A percentile compares a stretch with the other conserved stretches of the same genome.
phyloP scores from a whole-genome alignment of 169 alveolate species.

The Plasmodium falciparum region DNA sequence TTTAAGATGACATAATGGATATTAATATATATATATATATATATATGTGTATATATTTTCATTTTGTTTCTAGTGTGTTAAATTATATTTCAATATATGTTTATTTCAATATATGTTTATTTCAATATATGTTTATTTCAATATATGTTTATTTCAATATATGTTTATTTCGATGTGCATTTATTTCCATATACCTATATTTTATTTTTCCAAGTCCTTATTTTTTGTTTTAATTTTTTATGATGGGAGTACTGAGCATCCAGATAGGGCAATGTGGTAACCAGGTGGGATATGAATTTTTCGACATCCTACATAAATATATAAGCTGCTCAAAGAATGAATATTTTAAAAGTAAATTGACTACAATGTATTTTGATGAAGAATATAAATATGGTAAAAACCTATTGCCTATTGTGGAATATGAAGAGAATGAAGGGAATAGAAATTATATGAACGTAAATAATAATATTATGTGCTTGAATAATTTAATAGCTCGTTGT shows the following conservation, averaged over 20 bases:
- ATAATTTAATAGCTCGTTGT: slow-evolving; percentile 56
- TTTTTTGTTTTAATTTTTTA: background rate
- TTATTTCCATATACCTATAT: background rate
- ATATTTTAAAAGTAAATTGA: slow-evolving; percentile 24
- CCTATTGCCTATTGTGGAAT: slow-evolving; percentile 58
- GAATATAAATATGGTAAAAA: slow-evolving; percentile 39
- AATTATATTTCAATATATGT: too few species aligned
- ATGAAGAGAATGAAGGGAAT: slow-evolving; percentile 18
- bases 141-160: background rate
- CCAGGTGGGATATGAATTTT: slow-evolving; percentile 45
- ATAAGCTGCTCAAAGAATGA: slow-evolving; percentile 32
- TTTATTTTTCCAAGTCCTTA: background rate
- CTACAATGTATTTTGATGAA: slow-evolving; percentile 65
- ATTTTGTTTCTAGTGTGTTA: too few species aligned
- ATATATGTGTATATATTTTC: too few species aligned
- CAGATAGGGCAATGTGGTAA: slow-evolving; percentile 76
- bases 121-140: background rate
- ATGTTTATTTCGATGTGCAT: background rate
- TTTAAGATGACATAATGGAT: too few species aligned
- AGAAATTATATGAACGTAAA: background rate
- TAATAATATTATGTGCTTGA: slow-evolving; percentile 17
- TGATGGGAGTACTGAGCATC: slow-evolving; percentile 44
- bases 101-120: background rate
- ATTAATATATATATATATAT: too few species aligned
- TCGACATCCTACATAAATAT: slow-evolving; percentile 25